Evolutionary conservation across 164 flowering plant genomes (phyloP), one percentile per base, ranked within the genome.

Genomic region (Annona cherimola): DNA sequence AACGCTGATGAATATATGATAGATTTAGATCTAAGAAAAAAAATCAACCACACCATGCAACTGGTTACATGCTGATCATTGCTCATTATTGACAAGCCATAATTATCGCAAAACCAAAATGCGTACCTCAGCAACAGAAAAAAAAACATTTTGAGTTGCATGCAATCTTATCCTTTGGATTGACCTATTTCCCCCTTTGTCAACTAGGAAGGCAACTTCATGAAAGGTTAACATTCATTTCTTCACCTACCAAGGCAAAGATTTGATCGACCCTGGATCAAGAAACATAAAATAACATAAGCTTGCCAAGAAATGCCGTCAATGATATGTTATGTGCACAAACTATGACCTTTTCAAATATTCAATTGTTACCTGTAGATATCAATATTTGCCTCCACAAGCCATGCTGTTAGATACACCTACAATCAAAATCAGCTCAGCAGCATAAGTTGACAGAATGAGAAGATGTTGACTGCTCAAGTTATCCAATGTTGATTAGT

Each of bases 391-490:
- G 84, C 89, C 72, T 88, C 96, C 19, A 83, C 81, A 66, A 89
- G 81, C 97, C 97, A 92, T 43, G 87, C 74, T 66, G 91, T 88
- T 40, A 92, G 44, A 78, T 87, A 87, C 68, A 92, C 87, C 97
- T 90, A 88, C 81, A 76, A 45, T 66, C 18, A 14, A 42, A 16
- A 65, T 65, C 45, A 65, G 45, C n/a, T 42, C 20, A 18, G 9
- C 40, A 62, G 19, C 40, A 20, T 35, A 20, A 62, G 65, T 62
- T 62, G 35, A 12, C 12, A 62, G 9, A 61, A 50, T 9, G 57
- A 50, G 9, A 50, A 50, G 57, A 0, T 7, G 57, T 26, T 26
- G 35, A 26, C 35, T 26, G 35, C 35, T 26, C 35, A 26, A 26
- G 35, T 1, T 26, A 50, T 50, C 57, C 9, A 50, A 50, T 11